These are phyloP conservation scores for Heliamphora exappendiculata DNA, from an alignment of 148 eudicot genomes.

Conservation along the genomic window DNA sequence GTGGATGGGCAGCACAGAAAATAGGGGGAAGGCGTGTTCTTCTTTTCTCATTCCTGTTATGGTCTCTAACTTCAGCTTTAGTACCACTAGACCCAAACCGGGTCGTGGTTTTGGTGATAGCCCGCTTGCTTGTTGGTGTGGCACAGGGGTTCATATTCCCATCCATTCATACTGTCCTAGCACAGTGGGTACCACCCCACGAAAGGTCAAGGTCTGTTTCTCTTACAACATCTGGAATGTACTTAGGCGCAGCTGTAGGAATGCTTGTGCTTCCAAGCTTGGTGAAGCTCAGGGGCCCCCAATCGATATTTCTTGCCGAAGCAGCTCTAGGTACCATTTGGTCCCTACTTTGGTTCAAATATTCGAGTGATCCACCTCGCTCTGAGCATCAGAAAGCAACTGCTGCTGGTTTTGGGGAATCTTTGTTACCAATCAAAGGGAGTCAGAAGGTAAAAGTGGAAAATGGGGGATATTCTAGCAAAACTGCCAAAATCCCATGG, in stretches of 20 bases:
- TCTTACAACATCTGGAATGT: constrained; percentile 92
- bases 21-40: constrained; percentile 91
- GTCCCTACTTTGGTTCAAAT: constrained; percentile 77
- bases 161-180: constrained; percentile 23
- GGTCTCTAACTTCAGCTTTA: constrained; percentile 45
- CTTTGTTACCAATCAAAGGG: constrained; percentile 59
- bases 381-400: constrained; percentile 75
- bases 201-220: constrained; percentile 93
- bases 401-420: constrained; percentile 83
- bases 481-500: constrained; percentile 67
- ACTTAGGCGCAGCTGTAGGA: constrained; percentile 82
- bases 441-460: constrained; percentile 44
- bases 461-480: constrained; percentile 36
- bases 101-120: constrained; percentile 51
- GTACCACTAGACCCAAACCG: constrained; percentile 79
- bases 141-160: constrained; percentile 88
- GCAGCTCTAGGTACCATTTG: constrained; percentile 76
- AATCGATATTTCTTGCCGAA: constrained; percentile 62
- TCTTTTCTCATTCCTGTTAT: constrained; percentile 70
- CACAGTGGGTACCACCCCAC: constrained; percentile 64
- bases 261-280: constrained; percentile 77
- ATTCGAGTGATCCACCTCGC: constrained; percentile 45
- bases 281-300: constrained; percentile 43
- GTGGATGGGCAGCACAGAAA: constrained; percentile 97
- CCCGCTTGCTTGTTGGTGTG: constrained; percentile 82